Base-by-base conservation (phyloP, 2,329 filamentous ascomycete genomes). In the Xylaria sp. region DNA sequence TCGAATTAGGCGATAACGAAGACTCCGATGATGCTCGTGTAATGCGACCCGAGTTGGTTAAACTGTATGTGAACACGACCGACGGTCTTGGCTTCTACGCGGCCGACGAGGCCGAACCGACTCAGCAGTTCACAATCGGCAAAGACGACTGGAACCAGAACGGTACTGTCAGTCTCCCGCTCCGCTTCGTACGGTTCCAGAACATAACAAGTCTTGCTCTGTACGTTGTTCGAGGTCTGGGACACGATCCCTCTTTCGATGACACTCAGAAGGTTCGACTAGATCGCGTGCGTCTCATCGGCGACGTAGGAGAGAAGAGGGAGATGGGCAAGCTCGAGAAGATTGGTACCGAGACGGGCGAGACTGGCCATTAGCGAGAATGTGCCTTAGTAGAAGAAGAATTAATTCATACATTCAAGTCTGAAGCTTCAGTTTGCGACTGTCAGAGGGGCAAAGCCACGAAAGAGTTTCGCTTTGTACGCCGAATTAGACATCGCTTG, bases 161-260 rank as follows among this genome's bases (percentile, higher is more conserved):
- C 11, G 88, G 86, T 55, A 93, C 90, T 7, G 88, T 85, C 11
- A 89, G 81, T 68, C 77, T 93, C 57, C 76, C 82, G 50, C 77
- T 97, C 68, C 89, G 92, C 11, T 97, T 93, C 71, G 94, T 99
- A 76, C 97, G 97, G 78, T 99, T 97, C 80, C 94, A 97, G 77
- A 95, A 92, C 71, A 89, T 97, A 57, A 89, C 86, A 61, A 94
- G 87, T 63, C 72, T 99, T 68, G 88, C 96, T 16, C 68, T 99
- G 9, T 99, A 97, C 73, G 87, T 99, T 39, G 89, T 90, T 57
- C 1, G 90, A 93, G 57, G 87, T 87, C 23, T 30, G 23, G 23
- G 23, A 30, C 23, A 30, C 23, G 23, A 30, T 30, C 4, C 23
- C 23, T 30, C 23, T 5, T 30, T 30, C 23, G 4, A 30, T 16